Percentiles rank a stretch among this genome's conserved stretches.
Evolutionary conservation across 2,329 filamentous ascomycete species (phyloP).

Genomic region (Aspergillus sp.): DNA sequence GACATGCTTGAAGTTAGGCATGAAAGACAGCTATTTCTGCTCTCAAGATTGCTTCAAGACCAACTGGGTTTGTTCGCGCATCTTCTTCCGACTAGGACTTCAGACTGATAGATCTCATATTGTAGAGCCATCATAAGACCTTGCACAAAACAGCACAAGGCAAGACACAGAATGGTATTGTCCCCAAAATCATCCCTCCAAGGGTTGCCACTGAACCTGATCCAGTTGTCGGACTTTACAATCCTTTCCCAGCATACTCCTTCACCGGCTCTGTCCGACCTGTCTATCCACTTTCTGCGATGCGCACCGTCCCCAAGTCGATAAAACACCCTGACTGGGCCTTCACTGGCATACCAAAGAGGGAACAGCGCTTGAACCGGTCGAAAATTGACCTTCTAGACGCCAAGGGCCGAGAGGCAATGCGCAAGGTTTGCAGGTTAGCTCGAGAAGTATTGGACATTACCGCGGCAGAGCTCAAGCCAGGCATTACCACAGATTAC

Average conservation of each 20-base stretch:
- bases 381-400: slow-evolving; percentile 72
- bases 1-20: slow-evolving; percentile 76
- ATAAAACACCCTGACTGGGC: slow-evolving; percentile 78
- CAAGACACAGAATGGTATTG: slow-evolving; percentile 61
- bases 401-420: slow-evolving; percentile 65
- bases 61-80: slow-evolving; percentile 65
- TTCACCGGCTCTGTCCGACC: slow-evolving; percentile 73
- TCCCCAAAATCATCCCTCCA: slow-evolving; percentile 52
- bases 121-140: slow-evolving; percentile 43
- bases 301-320: slow-evolving; percentile 61
- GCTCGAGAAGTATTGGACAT: slow-evolving; percentile 83
- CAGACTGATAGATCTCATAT: slow-evolving; percentile 1
- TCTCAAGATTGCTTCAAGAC: slow-evolving; percentile 93
- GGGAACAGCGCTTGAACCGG: slow-evolving; percentile 52
- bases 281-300: slow-evolving; percentile 68
- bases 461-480: slow-evolving; percentile 66
- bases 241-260: slow-evolving; percentile 75
- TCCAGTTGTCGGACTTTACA: slow-evolving; percentile 72
- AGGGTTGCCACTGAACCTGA: slow-evolving; percentile 57
- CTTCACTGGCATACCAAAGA: slow-evolving; percentile 60
- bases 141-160: slow-evolving; percentile 52
- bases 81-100: background rate
- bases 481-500: slow-evolving; percentile 82
- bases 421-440: slow-evolving; percentile 78
- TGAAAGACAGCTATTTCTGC: slow-evolving; percentile 62